Percentiles rank a stretch among this genome's conserved stretches.
Evolutionary conservation across 305 asterid species (phyloP).

Genomic region (Solanum chacoense): DNA sequence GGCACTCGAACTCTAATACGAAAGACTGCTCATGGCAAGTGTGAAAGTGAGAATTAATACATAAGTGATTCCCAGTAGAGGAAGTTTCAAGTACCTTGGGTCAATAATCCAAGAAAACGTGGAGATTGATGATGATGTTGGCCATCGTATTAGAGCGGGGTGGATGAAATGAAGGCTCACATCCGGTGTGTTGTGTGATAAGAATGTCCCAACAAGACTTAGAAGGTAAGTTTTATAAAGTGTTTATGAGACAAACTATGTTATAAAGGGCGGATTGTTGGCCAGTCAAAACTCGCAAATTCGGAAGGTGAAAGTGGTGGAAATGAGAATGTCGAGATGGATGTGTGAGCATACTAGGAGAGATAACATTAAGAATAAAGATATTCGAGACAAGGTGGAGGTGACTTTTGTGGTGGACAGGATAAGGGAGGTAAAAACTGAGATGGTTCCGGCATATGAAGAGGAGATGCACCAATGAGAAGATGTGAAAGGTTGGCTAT

Average conservation of each 20-base stretch:
- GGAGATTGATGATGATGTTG: not conserved
- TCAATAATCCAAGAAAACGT: not conserved
- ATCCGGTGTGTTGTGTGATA: not conserved
- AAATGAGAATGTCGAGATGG: not conserved
- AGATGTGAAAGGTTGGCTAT: not conserved
- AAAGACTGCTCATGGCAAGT: not conserved
- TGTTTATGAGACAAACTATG: not conserved
- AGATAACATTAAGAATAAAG: not conserved
- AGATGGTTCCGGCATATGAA: not conserved
- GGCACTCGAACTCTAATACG: not conserved
- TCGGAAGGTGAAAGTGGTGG: not conserved
- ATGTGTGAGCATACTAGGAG: not conserved
- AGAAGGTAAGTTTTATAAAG: not conserved
- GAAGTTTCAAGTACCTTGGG: not conserved
- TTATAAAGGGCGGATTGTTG: not conserved
- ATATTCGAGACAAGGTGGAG: not conserved
- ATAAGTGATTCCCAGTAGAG: not conserved
- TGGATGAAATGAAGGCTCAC: not conserved
- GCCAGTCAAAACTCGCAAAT: not conserved
- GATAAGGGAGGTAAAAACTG: not conserved
- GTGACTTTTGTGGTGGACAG: not conserved
- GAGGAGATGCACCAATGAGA: not conserved
- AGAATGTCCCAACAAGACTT: not conserved
- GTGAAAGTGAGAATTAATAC: not conserved
- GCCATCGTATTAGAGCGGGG: not conserved